Conservation (phyloP, 179 eudicot genomes). For the Corrigiola litoralis region DNA sequence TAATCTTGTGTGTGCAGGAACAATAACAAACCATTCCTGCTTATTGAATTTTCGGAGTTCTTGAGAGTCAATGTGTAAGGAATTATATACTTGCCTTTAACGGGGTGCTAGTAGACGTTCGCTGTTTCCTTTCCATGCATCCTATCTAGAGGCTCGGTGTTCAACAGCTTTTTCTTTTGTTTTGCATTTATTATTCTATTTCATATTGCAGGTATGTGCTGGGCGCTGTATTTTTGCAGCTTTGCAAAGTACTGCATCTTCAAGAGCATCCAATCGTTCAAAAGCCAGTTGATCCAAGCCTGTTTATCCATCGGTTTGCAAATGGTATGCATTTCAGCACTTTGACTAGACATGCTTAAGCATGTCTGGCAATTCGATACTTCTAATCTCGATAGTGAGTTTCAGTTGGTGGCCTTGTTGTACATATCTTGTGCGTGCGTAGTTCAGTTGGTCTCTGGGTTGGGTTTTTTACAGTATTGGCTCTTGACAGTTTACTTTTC, state of each 20-base stretch:
- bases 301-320: slow-evolving; percentile 75
- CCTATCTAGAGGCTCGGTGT: background rate
- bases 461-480: too few species aligned
- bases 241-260: slow-evolving; percentile 74
- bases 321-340: slow-evolving; percentile 40
- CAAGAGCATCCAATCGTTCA: slow-evolving; percentile 75
- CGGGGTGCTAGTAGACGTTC: too few species aligned
- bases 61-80: slow-evolving; percentile 87
- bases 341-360: background rate
- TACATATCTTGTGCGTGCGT: too few species aligned
- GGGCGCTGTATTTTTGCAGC: slow-evolving; percentile 90
- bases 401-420: too few species aligned
- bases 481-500: too few species aligned
- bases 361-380: background rate
- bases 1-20: slow-evolving; percentile 49
- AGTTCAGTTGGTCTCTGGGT: too few species aligned
- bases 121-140: background rate
- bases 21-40: slow-evolving; percentile 61
- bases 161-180: background rate
- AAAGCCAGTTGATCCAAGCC: slow-evolving; percentile 93
- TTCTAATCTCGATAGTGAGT: too few species aligned
- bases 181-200: slow-evolving; percentile 11
- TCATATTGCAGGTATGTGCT: slow-evolving; percentile 65
- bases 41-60: slow-evolving; percentile 77
- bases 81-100: background rate